Conservation (phyloP, 2,329 filamentous ascomycete species). For the Xylaria sp. region DNA sequence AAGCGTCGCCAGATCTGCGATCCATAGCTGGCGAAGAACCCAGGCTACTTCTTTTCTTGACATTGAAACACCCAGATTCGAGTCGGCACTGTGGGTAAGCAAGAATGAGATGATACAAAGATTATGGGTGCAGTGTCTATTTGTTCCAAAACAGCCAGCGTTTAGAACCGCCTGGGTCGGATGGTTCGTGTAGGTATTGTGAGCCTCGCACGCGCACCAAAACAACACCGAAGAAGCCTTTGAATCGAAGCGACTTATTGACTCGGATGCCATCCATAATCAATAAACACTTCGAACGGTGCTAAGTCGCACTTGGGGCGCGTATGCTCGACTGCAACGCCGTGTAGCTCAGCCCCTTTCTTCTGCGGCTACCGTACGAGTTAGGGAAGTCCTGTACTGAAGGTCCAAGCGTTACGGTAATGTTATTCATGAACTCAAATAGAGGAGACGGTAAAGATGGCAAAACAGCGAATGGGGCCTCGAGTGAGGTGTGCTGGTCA, state of each 20-base stretch:
- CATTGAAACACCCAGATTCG: not conserved
- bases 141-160: not conserved
- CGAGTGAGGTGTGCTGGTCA: not conserved
- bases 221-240: not conserved
- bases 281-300: not conserved
- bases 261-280: constrained; percentile 1
- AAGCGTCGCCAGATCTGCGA: not conserved
- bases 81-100: constrained; percentile 1
- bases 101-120: not conserved
- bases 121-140: not conserved
- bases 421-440: not conserved
- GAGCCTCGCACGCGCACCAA: not conserved
- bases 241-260: not conserved
- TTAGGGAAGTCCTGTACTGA: not conserved
- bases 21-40: not conserved
- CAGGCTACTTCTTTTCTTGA: not conserved
- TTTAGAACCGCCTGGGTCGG: too few relatives aligned
- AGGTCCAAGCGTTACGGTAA: not conserved
- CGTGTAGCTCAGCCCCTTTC: not conserved
- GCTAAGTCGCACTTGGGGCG: not conserved
- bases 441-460: not conserved
- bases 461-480: not conserved
- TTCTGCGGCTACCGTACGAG: not conserved
- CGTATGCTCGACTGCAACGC: not conserved
- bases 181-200: too few relatives aligned